These are phyloP conservation scores for Copromyces sp. DNA, from an alignment of 495 filamentous ascomycete genomes.

Conservation along the genomic window DNA sequence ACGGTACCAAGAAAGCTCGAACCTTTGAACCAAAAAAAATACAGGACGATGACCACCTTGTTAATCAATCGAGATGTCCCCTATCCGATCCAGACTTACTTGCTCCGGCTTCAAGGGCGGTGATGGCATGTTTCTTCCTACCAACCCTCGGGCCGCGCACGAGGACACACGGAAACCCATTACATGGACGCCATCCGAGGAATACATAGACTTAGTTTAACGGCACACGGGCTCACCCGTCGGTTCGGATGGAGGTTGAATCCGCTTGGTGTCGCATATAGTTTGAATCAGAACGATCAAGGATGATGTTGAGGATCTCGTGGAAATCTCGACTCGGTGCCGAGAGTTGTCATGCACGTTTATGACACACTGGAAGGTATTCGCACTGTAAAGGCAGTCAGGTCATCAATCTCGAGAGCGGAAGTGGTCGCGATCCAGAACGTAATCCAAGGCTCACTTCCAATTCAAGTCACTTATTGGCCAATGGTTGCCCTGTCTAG, in stretches of 20 bases:
- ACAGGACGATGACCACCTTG: not conserved
- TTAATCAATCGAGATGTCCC: not conserved
- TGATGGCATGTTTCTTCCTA: not conserved
- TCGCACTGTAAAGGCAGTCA: not conserved
- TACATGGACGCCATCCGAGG: not conserved
- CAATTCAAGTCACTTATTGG: not conserved
- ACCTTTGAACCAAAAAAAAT: not conserved
- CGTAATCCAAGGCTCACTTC: not conserved
- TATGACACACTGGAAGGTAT: not conserved
- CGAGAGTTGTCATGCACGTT: not conserved
- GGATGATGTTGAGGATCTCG: not conserved
- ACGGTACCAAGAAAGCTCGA: not conserved
- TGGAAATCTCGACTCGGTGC: not conserved
- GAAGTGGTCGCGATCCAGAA: not conserved
- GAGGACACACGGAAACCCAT: not conserved
- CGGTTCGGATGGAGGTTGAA: not conserved
- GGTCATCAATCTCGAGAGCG: not conserved
- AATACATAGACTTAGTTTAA: not conserved
- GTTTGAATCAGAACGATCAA: not conserved
- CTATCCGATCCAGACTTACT: not conserved
- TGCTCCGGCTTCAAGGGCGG: not conserved
- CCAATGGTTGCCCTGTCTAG: not conserved
- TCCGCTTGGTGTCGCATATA: not conserved
- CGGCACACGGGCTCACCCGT: not conserved
- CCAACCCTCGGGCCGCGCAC: not conserved